phyloP scores from a whole-genome alignment of 2,329 filamentous ascomycete species.

The Geosmithia morbida region DNA sequence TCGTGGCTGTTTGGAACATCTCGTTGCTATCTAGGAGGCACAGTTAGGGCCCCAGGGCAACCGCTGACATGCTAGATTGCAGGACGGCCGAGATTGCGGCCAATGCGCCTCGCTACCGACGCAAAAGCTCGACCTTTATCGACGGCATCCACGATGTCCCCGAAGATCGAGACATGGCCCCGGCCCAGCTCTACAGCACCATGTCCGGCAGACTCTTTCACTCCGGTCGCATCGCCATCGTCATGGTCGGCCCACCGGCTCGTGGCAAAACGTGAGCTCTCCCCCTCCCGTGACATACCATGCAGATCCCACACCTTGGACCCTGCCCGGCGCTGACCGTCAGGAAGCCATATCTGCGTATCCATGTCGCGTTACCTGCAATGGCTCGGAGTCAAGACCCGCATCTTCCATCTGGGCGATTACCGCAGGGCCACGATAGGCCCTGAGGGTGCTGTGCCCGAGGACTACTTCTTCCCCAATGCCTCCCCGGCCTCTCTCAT shows the following conservation, averaged over 20 bases:
- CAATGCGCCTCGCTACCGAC: constrained; percentile 77
- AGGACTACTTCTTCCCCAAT: constrained; percentile 96
- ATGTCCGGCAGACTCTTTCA: constrained; percentile 96
- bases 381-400: constrained; percentile 96
- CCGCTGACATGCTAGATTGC: constrained; percentile 12
- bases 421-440: constrained; percentile 88
- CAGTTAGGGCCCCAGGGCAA: not conserved
- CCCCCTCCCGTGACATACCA: not conserved
- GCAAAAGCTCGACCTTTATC: constrained; percentile 90
- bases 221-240: constrained; percentile 91
- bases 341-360: constrained; percentile 63
- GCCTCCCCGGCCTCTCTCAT: constrained; percentile 87
- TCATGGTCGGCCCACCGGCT: constrained; percentile 88
- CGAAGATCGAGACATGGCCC: constrained; percentile 69
- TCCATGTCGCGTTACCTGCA: constrained; percentile 87
- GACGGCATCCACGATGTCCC: constrained; percentile 93
- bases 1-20: not conserved
- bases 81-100: constrained; percentile 87
- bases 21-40: too few relatives aligned
- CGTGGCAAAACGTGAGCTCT: constrained; percentile 78
- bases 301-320: not conserved
- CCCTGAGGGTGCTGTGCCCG: constrained; percentile 68
- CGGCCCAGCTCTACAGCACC: constrained; percentile 94
- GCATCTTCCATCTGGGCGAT: constrained; percentile 94
- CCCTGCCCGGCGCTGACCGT: not conserved